Evolutionary conservation across 352 stramenopile genomes (phyloP).

Genomic region (Thalassiosira mediterranea): DNA sequence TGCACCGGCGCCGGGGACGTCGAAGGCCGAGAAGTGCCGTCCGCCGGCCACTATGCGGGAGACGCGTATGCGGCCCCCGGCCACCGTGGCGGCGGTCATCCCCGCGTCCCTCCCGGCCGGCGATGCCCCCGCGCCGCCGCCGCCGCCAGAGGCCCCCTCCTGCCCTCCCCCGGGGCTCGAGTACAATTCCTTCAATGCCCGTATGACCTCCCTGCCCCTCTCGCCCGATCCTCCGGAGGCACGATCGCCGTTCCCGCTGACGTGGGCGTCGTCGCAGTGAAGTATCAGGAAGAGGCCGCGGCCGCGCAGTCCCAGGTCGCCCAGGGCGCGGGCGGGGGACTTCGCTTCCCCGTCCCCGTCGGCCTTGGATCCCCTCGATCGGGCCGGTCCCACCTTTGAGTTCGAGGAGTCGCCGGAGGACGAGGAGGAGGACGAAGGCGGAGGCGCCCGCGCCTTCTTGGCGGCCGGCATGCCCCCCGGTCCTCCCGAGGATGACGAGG

Average conservation of each 20-base stretch:
- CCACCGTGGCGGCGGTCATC: not conserved
- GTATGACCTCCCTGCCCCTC: constrained; percentile 55
- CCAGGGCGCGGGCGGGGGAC: constrained; percentile 55
- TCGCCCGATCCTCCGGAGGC: too few species aligned
- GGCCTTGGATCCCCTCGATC: too few species aligned
- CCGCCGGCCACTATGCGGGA: not conserved
- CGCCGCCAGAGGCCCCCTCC: too few species aligned
- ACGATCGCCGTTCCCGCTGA: too few species aligned
- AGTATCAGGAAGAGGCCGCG: constrained; percentile 89
- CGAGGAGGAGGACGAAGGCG: too few species aligned
- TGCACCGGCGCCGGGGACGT: too few species aligned
- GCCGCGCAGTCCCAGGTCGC: constrained; percentile 72
- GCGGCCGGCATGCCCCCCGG: constrained; percentile 8
- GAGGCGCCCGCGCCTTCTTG: constrained; percentile 37
- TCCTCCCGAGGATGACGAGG: constrained; percentile 28
- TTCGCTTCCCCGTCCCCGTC: not conserved
- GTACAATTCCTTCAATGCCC: constrained; percentile 83
- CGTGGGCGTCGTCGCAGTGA: constrained; percentile 93
- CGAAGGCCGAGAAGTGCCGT: too few species aligned
- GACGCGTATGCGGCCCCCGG: not conserved
- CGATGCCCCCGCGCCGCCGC: constrained; percentile 17
- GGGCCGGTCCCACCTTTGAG: too few species aligned
- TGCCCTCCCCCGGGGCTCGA: constrained; percentile 81
- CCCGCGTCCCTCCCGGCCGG: not conserved
- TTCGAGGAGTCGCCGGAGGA: too few species aligned